Evolutionary conservation across 2,329 filamentous ascomycete species (phyloP), one percentile per base, ranked within the genome.

Genomic region (Lachnellula subtilissima): DNA sequence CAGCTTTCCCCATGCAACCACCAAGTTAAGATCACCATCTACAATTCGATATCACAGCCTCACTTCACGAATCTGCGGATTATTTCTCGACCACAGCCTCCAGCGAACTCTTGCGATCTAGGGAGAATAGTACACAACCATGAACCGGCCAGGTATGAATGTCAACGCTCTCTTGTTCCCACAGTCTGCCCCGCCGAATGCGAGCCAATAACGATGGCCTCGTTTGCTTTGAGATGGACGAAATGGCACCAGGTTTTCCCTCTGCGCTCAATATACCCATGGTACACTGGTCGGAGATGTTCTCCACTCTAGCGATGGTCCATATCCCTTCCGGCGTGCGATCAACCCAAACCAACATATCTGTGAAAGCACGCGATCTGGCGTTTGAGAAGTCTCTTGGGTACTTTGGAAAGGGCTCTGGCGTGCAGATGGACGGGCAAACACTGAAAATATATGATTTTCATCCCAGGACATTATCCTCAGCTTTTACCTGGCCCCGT

Each of bases 61-160:
- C 48, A 17, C 48, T 35, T 17, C 36, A 46, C 37, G 22, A 55
- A 36, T 50, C 23, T 23, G 23, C 23, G 47, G 28, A 25, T 11
- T 17, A 9, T 12, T 25, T 28, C 46, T 48, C 45, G 42, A 53
- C 52, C 52, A 36, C 51, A 7, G 42, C 25, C 17, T 12, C 12
- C 19, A 43, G 42, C 32, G 42, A 39, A 48, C 14, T n/a, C 17
- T 12, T 23, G 37, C 42, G 23, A 22, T 17, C 46, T 48, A 5
- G 15, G 14, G 42, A n/a, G 25, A 22, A 56, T 28, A 35, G 48
- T 15, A 49, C 42, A 50, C 50, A 55, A 64, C 53, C 54, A 69
- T 69, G 67, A 69, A 69, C 61, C 65, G 67, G 62, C 66, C 66
- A 69, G 67, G 67, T 69, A 69, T 61, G 66, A 52, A 60, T 50